phyloP scores from a whole-genome alignment of 2,329 filamentous ascomycete species.

The Curvularia spicifera region DNA sequence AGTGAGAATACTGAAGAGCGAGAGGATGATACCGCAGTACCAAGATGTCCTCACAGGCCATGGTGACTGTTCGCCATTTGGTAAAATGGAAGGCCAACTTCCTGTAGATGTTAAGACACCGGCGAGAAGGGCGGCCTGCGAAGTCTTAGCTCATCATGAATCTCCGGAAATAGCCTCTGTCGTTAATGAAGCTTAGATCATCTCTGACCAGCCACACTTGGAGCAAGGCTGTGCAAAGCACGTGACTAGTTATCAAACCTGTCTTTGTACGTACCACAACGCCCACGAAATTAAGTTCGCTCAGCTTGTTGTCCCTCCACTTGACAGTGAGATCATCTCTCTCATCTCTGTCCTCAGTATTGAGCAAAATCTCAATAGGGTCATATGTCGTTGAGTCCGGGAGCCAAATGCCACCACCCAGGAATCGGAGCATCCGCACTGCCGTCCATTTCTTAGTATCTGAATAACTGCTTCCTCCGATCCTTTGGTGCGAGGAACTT shows the following conservation, averaged over 20 bases:
- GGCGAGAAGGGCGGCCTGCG: slow-evolving; percentile 48
- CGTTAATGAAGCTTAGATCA: neutral
- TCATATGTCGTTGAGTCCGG: slow-evolving; percentile 46
- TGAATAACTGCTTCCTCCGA: neutral
- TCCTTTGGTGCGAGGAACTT: slow-evolving; percentile 18
- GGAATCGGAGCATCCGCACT: slow-evolving; percentile 34
- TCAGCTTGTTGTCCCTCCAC: slow-evolving; percentile 51
- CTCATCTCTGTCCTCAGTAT: slow-evolving; percentile 42
- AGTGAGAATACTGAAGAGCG: slow-evolving; percentile 59
- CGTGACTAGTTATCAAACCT: neutral
- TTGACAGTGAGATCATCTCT: slow-evolving; percentile 46
- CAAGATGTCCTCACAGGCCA: slow-evolving; percentile 53
- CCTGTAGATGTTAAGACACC: slow-evolving; percentile 54
- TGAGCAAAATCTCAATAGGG: slow-evolving; percentile 49
- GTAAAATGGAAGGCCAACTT: slow-evolving; percentile 53
- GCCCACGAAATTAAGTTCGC: slow-evolving; percentile 53
- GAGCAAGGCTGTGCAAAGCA: neutral
- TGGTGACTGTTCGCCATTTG: slow-evolving; percentile 46
- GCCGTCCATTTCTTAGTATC: slow-evolving; percentile 14
- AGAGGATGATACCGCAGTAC: slow-evolving; percentile 56
- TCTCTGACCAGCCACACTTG: too few species aligned
- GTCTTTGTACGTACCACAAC: slow-evolving; percentile 44
- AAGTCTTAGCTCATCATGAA: neutral
- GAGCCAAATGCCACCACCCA: slow-evolving; percentile 44
- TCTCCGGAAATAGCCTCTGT: neutral